Conservation (phyloP, 495 filamentous ascomycete genomes). For the Sordaria brevicollis region DNA sequence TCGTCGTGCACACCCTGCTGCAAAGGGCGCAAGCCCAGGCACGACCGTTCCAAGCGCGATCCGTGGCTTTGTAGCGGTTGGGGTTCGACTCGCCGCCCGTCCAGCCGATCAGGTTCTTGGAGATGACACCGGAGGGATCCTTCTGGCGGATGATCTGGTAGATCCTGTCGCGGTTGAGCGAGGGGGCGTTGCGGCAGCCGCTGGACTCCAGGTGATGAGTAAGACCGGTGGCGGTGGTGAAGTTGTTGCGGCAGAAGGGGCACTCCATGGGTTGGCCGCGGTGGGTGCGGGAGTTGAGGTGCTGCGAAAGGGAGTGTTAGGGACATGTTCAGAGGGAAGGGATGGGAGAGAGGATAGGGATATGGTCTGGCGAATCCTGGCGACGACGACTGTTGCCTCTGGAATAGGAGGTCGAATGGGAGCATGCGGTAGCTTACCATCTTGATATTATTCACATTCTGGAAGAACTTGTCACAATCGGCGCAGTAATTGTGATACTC, state of each 20-base stretch:
- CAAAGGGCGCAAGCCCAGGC: conserved; percentile 18
- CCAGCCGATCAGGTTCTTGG: conserved; percentile 18
- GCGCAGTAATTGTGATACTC: conserved; percentile 16
- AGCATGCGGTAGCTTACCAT: conserved; percentile 6
- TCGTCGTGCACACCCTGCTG: conserved; percentile 1
- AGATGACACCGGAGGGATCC: conserved; percentile 13
- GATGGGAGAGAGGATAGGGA: not conserved
- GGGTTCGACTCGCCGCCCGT: not conserved
- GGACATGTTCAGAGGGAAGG: not conserved
- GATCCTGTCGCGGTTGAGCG: conserved; percentile 14
- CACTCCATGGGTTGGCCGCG: conserved; percentile 8
- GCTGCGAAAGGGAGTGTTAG: not conserved
- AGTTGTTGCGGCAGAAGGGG: conserved; percentile 11
- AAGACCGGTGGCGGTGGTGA: conserved; percentile 12
- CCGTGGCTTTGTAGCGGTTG: conserved; percentile 7
- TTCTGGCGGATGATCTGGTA: conserved; percentile 10
- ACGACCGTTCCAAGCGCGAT: conserved; percentile 4
- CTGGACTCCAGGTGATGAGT: conserved; percentile 12
- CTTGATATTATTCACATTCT: conserved; percentile 19
- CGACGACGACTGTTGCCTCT: not conserved
- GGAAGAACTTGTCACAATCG: conserved; percentile 18
- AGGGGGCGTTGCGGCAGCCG: conserved; percentile 3
- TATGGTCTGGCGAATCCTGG: not conserved
- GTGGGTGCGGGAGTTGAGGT: conserved; percentile 12
- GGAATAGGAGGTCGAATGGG: not conserved